Percentiles rank a stretch among this genome's conserved stretches.
phyloP scores from a whole-genome alignment of 2,329 filamentous ascomycete genomes.

The Pseudogymnoascus sp. region DNA sequence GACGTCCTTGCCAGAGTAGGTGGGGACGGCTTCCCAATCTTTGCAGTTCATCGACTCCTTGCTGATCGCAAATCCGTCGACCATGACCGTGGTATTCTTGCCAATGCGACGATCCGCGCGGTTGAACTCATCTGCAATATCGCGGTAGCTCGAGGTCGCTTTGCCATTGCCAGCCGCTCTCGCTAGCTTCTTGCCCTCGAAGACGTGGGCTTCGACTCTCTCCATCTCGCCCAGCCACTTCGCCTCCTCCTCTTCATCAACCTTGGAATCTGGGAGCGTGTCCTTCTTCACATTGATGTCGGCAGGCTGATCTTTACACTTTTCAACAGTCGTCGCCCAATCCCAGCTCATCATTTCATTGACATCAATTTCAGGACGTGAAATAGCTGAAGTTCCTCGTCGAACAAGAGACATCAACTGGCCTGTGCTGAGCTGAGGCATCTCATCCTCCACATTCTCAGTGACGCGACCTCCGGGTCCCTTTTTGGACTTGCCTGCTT shows the following conservation, averaged over 20 bases:
- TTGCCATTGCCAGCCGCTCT: slow-evolving; percentile 28
- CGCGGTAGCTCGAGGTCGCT: slow-evolving; percentile 26
- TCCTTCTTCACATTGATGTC: slow-evolving; percentile 36
- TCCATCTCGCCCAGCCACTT: slow-evolving; percentile 52
- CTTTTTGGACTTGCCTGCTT: slow-evolving; percentile 29
- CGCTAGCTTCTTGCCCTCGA: slow-evolving; percentile 48
- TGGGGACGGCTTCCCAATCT: slow-evolving; percentile 53
- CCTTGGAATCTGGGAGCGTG: slow-evolving; percentile 27
- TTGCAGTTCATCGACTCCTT: slow-evolving; percentile 49
- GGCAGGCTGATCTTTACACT: slow-evolving; percentile 46
- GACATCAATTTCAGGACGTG: slow-evolving; percentile 46
- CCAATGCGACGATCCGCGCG: slow-evolving; percentile 45
- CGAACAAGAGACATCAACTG: slow-evolving; percentile 50
- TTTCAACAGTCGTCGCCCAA: slow-evolving; percentile 46
- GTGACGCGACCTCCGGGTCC: slow-evolving; percentile 15
- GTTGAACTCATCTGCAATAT: slow-evolving; percentile 35
- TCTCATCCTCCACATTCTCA: slow-evolving; percentile 36
- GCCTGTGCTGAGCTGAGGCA: slow-evolving; percentile 45
- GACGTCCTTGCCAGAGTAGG: slow-evolving; percentile 49
- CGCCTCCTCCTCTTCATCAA: slow-evolving; percentile 43
- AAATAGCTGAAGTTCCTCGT: slow-evolving; percentile 47
- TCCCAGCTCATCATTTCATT: slow-evolving; percentile 53
- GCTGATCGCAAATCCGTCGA: slow-evolving; percentile 49
- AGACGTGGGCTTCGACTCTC: slow-evolving; percentile 49
- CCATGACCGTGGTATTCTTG: slow-evolving; percentile 53